Evolutionary conservation across 2,329 filamentous ascomycete species (phyloP).

Genomic region (Fusarium chaquense): DNA sequence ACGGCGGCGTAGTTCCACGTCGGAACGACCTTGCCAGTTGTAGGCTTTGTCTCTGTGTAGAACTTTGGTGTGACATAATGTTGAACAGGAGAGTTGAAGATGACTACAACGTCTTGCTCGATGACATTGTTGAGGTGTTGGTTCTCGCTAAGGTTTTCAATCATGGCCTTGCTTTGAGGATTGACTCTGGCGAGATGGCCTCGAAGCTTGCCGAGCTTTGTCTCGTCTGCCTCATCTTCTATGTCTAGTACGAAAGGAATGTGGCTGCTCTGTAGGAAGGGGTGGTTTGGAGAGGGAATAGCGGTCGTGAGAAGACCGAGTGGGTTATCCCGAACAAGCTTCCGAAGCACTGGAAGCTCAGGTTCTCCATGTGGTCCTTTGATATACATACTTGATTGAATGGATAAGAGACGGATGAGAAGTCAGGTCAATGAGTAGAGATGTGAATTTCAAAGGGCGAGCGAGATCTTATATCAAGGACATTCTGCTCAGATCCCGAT

Average conservation of each 20-base stretch:
- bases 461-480: neutral
- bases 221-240: slow-evolving; percentile 55
- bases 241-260: slow-evolving; percentile 71
- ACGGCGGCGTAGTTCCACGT: slow-evolving; percentile 78
- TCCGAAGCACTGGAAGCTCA: slow-evolving; percentile 61
- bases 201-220: slow-evolving; percentile 61
- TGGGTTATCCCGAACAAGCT: slow-evolving; percentile 70
- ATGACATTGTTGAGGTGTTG: slow-evolving; percentile 47
- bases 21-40: slow-evolving; percentile 73
- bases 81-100: slow-evolving; percentile 70
- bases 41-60: slow-evolving; percentile 73
- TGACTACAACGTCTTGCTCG: slow-evolving; percentile 68
- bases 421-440: neutral
- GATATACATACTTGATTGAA: slow-evolving; percentile 66
- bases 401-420: rapidly evolving
- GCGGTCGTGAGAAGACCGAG: slow-evolving; percentile 73
- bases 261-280: slow-evolving; percentile 69
- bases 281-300: slow-evolving; percentile 61
- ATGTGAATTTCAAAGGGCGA: neutral
- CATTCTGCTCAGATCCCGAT: neutral
- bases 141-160: slow-evolving; percentile 55
- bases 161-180: slow-evolving; percentile 72
- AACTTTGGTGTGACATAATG: slow-evolving; percentile 78
- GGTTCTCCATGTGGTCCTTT: slow-evolving; percentile 65
- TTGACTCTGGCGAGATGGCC: slow-evolving; percentile 74